Conservation (phyloP, 2,329 filamentous ascomycete genomes). For the Exophiala xenobiotica region DNA sequence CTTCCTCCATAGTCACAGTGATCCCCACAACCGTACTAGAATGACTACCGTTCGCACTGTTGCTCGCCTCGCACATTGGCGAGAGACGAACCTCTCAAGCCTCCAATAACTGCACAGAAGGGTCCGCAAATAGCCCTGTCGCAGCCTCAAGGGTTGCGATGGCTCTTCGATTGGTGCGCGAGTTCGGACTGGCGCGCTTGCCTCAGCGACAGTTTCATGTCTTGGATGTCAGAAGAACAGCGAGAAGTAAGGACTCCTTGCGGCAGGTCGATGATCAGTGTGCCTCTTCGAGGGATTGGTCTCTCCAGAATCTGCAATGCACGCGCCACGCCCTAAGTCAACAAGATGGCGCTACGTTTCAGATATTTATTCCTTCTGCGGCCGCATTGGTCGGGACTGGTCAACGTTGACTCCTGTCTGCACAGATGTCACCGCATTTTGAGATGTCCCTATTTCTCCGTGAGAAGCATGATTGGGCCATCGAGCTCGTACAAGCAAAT, state of each 20-base stretch:
- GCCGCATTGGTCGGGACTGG: slow-evolving; percentile 18
- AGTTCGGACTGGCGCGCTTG: slow-evolving; percentile 21
- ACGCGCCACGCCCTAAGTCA: slow-evolving; percentile 20
- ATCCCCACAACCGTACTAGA: not conserved
- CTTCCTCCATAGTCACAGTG: slow-evolving; percentile 1
- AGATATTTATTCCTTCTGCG: slow-evolving; percentile 20
- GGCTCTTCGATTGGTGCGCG: not conserved
- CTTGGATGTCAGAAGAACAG: not conserved
- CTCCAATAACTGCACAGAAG: not conserved
- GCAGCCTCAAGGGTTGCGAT: not conserved
- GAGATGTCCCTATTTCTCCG: slow-evolving; percentile 20
- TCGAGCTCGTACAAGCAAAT: slow-evolving; percentile 3
- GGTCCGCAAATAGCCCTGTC: not conserved
- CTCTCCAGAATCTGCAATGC: slow-evolving; percentile 20
- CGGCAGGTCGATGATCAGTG: not conserved
- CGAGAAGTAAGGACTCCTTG: slow-evolving; percentile 2
- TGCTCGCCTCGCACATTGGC: slow-evolving; percentile 1
- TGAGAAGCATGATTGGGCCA: slow-evolving; percentile 18
- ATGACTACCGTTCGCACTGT: not conserved
- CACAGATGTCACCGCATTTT: slow-evolving; percentile 4
- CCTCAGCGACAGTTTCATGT: slow-evolving; percentile 7
- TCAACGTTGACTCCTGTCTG: not conserved
- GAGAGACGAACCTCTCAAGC: not conserved
- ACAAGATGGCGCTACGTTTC: slow-evolving; percentile 28
- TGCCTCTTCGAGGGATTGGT: slow-evolving; percentile 1